Evolutionary conservation across 2,329 filamentous ascomycete genomes (phyloP).

Genomic region (Drechslerella coelobrocha): DNA sequence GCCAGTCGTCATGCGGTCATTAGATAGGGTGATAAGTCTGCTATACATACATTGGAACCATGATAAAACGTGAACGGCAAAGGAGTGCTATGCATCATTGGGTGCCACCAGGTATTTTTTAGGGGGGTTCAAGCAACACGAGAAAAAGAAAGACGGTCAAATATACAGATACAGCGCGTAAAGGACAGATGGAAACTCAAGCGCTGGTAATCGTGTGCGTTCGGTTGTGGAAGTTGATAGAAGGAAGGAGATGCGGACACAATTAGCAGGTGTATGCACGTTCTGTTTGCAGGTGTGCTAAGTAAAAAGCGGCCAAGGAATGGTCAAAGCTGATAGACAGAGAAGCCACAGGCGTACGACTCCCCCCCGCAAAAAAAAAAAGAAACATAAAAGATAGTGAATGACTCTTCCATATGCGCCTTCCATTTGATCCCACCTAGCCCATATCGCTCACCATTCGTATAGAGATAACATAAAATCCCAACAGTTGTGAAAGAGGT

Average conservation of each 20-base stretch:
- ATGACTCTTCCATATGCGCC: constrained; percentile 16
- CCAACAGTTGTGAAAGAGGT: background rate
- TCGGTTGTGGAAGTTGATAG: background rate
- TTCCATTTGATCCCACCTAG: constrained; percentile 32
- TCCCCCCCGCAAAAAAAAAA: background rate
- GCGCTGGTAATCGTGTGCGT: background rate
- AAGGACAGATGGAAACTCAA: background rate
- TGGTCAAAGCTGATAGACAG: constrained; percentile 15
- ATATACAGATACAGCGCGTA: background rate
- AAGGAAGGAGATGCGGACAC: background rate
- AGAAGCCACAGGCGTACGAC: constrained; percentile 6
- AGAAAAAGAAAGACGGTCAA: background rate
- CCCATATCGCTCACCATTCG: constrained; percentile 7
- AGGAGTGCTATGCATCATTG: background rate
- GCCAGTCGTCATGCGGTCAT: constrained; percentile 11
- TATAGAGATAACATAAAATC: background rate
- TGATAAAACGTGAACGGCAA: constrained; percentile 5
- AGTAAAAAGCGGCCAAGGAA: constrained; percentile 7
- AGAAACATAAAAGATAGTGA: background rate
- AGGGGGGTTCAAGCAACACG: background rate
- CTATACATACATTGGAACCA: constrained; percentile 17
- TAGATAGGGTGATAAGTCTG: background rate
- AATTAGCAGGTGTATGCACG: background rate
- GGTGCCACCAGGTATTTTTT: background rate
- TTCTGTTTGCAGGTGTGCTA: background rate